Base-by-base conservation (phyloP, 192 early-diverging fungal genomes). In the Coemansia sp. region DNA sequence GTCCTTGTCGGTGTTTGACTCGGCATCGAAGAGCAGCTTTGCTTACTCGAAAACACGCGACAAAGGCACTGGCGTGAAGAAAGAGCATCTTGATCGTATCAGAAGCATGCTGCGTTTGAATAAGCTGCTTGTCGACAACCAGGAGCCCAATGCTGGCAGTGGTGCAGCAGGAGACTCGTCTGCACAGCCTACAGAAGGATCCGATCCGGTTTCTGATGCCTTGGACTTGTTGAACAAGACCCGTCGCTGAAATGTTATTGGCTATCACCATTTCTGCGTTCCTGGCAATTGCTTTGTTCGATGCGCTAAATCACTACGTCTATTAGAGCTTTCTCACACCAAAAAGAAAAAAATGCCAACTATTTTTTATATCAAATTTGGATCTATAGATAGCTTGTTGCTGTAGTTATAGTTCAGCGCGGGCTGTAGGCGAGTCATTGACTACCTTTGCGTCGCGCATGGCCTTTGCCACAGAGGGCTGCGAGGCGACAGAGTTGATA, bases 391-490 rank as follows among this genome's bases (percentile, higher is more conserved):
- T 50, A 8, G 46, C 46, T 18, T 49, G 55, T 16, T 16, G 24
- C 12, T 18, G 24, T 34, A 20, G 33, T 60, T 78, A 82, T 11
- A 83, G 70, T 64, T 83, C 80, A 7, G 66, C 68, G 36, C 58
- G 66, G 1, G 69, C 65, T 29, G 43, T 72, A 3, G 65, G 60
- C 9, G 44, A 27, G 5, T 38, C 71, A 44, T 52, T 66, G 24
- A 52, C 60, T 5, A 33, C 50, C 27, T 64, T 65, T 44, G 76
- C 81, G 47, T 78, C 70, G 49, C 64, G 73, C 76, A 83, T 78
- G 18, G 73, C 70, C 13, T 57, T 65, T 15, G 76, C 66, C 6
- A 70, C 76, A 0, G 81, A 75, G 15, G 81, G 72, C 73, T 83
- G 72, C 2, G 72, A 39, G 5, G 81, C 70, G 38, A 78, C 33